Evolutionary conservation across 1,284 basidiomycete genomes (phyloP).

Genomic region (Xerocomus nothofagi): DNA sequence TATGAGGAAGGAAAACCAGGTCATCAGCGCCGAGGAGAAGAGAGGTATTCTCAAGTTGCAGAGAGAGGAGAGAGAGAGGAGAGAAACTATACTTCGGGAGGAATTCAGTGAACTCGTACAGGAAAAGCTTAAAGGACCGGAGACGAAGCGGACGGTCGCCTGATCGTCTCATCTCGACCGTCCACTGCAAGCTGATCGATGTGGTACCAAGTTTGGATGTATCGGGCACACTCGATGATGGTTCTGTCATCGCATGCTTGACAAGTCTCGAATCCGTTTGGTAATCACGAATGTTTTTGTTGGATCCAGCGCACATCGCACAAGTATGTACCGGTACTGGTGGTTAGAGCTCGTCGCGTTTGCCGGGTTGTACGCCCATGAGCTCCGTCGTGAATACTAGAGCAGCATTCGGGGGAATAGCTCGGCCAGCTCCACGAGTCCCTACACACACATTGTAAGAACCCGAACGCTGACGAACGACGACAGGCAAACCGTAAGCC

Average conservation of each 20-base stretch:
- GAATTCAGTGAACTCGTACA: slow-evolving; percentile 80
- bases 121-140: slow-evolving; percentile 62
- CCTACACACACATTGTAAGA: slow-evolving; percentile 45
- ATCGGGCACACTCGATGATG: not conserved
- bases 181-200: not conserved
- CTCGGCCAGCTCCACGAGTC: slow-evolving; percentile 66
- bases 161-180: slow-evolving; percentile 1
- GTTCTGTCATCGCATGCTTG: not conserved
- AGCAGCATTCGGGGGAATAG: slow-evolving; percentile 83
- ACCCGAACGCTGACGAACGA: not conserved
- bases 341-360: slow-evolving; percentile 41
- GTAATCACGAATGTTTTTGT: not conserved
- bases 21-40: slow-evolving; percentile 98
- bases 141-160: slow-evolving; percentile 18
- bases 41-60: slow-evolving; percentile 90
- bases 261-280: not conserved
- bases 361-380: slow-evolving; percentile 46
- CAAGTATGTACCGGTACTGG: not conserved
- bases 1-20: slow-evolving; percentile 98
- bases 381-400: slow-evolving; percentile 91
- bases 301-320: not conserved
- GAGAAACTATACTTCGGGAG: slow-evolving; percentile 78
- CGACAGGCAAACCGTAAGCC: slow-evolving; percentile 72
- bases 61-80: slow-evolving; percentile 87
- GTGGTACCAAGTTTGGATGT: not conserved